Conservation (phyloP, 2,329 filamentous ascomycete species). For the Ceratocystis colombiana region DNA sequence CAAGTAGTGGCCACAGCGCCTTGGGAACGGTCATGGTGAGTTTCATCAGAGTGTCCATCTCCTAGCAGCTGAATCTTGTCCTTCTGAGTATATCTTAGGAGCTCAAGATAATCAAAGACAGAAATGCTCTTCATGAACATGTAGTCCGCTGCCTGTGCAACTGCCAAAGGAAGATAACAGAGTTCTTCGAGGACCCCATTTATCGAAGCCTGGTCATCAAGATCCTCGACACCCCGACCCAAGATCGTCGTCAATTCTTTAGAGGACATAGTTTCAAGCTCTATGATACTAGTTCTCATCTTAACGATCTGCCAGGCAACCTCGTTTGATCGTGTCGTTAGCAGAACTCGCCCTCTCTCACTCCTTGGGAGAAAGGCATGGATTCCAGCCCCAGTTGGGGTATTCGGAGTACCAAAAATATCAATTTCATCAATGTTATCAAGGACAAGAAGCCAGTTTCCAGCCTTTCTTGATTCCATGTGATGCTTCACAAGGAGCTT, state of each 20-base stretch:
- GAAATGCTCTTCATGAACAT: constrained; percentile 17
- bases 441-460: constrained; percentile 29
- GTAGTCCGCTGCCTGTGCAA: constrained; percentile 26
- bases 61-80: background rate
- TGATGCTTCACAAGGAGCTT: constrained; percentile 24
- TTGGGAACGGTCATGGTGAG: background rate
- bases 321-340: constrained; percentile 19
- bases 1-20: background rate
- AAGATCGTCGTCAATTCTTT: background rate
- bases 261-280: background rate
- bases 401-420: background rate
- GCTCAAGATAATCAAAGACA: background rate
- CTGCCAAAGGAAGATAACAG: constrained; percentile 26
- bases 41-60: background rate
- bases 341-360: constrained; percentile 14
- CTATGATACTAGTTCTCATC: background rate
- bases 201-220: background rate
- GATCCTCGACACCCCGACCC: background rate
- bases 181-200: constrained; percentile 6
- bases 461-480: constrained; percentile 27
- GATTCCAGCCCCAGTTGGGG: background rate
- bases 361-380: constrained; percentile 30
- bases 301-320: background rate
- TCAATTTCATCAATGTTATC: constrained; percentile 29
- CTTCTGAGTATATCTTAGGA: background rate